These are phyloP conservation scores for Trichoderma atrobrunneum DNA, from an alignment of 2,329 filamentous ascomycete genomes.

Conservation along the genomic window DNA sequence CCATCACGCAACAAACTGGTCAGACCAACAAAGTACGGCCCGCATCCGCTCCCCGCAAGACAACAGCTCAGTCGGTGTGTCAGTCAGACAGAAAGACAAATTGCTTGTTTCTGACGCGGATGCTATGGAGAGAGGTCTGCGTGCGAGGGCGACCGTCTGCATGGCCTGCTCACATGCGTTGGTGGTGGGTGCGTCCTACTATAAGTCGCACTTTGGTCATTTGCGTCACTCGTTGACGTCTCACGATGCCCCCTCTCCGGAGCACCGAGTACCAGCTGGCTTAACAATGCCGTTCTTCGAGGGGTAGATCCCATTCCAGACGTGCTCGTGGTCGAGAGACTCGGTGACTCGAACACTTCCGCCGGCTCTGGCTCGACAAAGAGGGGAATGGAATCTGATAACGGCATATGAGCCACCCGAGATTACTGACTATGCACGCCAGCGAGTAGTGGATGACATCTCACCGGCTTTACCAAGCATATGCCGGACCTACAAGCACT, in stretches of 20 bases:
- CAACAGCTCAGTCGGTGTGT: not conserved
- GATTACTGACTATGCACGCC: not conserved
- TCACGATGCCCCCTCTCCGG: constrained; percentile 8
- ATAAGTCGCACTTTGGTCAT: not conserved
- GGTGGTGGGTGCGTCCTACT: not conserved
- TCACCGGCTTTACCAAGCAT: not conserved
- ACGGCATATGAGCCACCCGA: not conserved
- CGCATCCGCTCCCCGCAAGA: constrained; percentile 13
- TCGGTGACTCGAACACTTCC: not conserved
- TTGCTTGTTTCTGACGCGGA: not conserved
- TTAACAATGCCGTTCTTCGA: not conserved
- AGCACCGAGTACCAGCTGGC: not conserved
- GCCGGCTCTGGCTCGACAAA: not conserved
- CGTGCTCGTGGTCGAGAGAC: not conserved
- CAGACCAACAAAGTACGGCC: constrained; percentile 10
- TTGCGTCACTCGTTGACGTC: constrained; percentile 12
- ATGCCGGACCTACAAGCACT: not conserved
- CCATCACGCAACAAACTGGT: constrained; percentile 6
- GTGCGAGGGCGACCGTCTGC: not conserved
- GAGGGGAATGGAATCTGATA: not conserved
- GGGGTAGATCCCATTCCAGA: not conserved
- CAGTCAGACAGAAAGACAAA: not conserved
- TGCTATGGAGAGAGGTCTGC: not conserved
- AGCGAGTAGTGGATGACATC: not conserved
- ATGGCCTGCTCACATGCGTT: constrained; percentile 12